A percentile compares a stretch with the other conserved stretches of the same genome.
These are phyloP conservation scores for Dactylellina haptotyla DNA, from an alignment of 2,329 filamentous ascomycete species.

Conservation along the genomic window DNA sequence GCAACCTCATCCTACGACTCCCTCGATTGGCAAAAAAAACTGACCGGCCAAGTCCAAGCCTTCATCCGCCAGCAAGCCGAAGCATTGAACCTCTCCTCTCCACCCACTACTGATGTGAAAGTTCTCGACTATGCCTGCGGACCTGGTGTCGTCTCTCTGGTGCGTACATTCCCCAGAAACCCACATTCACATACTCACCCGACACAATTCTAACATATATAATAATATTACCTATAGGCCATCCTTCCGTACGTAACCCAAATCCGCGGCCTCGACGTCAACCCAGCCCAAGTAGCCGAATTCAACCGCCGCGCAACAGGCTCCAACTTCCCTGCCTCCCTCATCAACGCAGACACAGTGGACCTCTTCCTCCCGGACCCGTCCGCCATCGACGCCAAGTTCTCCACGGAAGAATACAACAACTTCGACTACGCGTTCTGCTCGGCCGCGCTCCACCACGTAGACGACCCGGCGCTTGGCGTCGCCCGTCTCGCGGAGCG, in stretches of 20 bases:
- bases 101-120: conserved; percentile 19
- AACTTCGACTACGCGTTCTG: conserved; percentile 46
- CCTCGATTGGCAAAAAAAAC: conserved; percentile 44
- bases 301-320: conserved; percentile 38
- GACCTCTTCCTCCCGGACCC: conserved; percentile 22
- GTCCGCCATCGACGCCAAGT: neutral
- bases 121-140: conserved; percentile 51
- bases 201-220: neutral
- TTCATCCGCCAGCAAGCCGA: conserved; percentile 35
- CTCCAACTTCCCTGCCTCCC: conserved; percentile 11
- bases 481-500: conserved; percentile 23
- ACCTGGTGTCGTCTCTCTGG: conserved; percentile 41
- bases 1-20: conserved; percentile 50
- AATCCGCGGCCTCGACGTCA: conserved; percentile 34
- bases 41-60: conserved; percentile 22
- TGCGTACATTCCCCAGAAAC: neutral
- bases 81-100: conserved; percentile 35
- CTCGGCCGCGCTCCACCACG: conserved; percentile 38
- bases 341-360: conserved; percentile 17
- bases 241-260: conserved; percentile 39
- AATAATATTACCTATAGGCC: conserved; percentile 15
- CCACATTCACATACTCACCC: neutral
- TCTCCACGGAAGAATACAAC: conserved; percentile 15
- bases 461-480: conserved; percentile 24
- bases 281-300: conserved; percentile 46